Conservation (phyloP, 805 yeast species). For the Lachancea quebecensis region DNA sequence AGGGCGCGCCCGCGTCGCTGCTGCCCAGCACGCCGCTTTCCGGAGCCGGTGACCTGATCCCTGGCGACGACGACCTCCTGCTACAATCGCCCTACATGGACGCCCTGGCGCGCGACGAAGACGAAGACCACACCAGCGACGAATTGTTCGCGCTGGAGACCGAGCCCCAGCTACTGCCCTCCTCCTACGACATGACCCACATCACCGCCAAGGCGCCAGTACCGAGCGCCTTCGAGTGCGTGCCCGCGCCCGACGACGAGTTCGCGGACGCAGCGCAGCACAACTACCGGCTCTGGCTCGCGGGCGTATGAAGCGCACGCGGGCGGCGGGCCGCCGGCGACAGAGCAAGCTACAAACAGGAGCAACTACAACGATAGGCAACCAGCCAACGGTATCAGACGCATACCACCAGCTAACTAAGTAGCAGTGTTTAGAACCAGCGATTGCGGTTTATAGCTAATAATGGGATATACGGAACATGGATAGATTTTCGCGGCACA, state of each 20-base stretch:
- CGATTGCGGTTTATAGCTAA: not conserved
- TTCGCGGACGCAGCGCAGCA: conserved; percentile 27
- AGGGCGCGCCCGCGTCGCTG: conserved; percentile 4
- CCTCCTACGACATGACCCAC: conserved; percentile 1
- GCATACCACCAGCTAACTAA: not conserved
- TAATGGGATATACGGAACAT: not conserved
- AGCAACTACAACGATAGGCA: not conserved
- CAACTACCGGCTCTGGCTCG: conserved; percentile 27
- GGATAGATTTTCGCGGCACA: too few species aligned
- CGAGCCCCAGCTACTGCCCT: conserved; percentile 3
- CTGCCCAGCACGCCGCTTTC: conserved; percentile 7
- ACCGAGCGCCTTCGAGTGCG: conserved; percentile 1
- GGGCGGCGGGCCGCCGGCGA: not conserved
- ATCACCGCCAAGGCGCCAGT: conserved; percentile 6
- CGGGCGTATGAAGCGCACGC: conserved; percentile 6
- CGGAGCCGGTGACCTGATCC: not conserved
- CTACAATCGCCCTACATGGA: conserved; percentile 4
- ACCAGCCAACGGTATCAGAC: not conserved
- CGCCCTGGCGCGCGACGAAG: conserved; percentile 3
- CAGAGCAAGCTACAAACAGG: not conserved
- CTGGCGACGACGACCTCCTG: conserved; percentile 7
- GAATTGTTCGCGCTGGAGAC: conserved; percentile 13
- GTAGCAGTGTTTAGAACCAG: not conserved
- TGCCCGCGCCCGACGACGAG: conserved; percentile 5
- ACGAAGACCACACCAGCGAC: conserved; percentile 2